Evolutionary conservation across 2,329 filamentous ascomycete genomes (phyloP).

Genomic region (Xylariaceae sp.): DNA sequence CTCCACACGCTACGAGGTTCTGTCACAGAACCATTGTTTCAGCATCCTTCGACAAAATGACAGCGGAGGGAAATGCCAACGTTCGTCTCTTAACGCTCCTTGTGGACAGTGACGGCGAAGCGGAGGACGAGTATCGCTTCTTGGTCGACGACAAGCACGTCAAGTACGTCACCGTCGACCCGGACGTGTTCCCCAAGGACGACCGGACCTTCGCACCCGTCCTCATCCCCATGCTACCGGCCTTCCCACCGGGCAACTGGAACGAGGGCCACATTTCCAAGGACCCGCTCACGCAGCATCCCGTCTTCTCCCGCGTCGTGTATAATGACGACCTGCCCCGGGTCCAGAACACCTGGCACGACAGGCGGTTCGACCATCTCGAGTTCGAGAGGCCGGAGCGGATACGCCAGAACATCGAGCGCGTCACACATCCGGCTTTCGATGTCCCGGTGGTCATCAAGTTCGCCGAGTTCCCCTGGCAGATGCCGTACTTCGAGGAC

Average conservation of each 20-base stretch:
- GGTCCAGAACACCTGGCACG: conserved; percentile 12
- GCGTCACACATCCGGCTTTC: conserved; percentile 11
- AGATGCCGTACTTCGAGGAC: conserved; percentile 16
- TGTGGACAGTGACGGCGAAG: conserved; percentile 6
- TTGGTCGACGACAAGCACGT: conserved; percentile 10
- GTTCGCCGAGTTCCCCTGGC: conserved; percentile 22
- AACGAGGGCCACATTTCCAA: conserved; percentile 14
- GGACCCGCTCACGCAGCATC: conserved; percentile 2
- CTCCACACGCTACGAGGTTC: conserved; percentile 2
- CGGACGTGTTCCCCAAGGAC: conserved; percentile 1
- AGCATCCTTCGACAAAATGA: conserved; percentile 1
- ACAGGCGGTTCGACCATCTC: conserved; percentile 10
- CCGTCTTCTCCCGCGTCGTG: conserved; percentile 3
- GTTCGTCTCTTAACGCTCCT: conserved; percentile 2
- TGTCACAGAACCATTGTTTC: conserved; percentile 4
- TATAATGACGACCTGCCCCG: conserved; percentile 3
- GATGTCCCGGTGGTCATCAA: conserved; percentile 16
- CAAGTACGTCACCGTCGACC: conserved; percentile 16
- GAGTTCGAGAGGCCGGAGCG: conserved; percentile 5
- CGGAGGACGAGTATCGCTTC: conserved; percentile 14
- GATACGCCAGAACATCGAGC: conserved; percentile 8
- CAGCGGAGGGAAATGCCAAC: conserved; percentile 3
- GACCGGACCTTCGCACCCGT: conserved; percentile 9
- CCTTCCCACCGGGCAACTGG: conserved; percentile 15
- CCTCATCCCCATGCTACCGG: conserved; percentile 8